Base-by-base conservation (phyloP, 2,329 filamentous ascomycete species). In the Didymella pomorum region DNA sequence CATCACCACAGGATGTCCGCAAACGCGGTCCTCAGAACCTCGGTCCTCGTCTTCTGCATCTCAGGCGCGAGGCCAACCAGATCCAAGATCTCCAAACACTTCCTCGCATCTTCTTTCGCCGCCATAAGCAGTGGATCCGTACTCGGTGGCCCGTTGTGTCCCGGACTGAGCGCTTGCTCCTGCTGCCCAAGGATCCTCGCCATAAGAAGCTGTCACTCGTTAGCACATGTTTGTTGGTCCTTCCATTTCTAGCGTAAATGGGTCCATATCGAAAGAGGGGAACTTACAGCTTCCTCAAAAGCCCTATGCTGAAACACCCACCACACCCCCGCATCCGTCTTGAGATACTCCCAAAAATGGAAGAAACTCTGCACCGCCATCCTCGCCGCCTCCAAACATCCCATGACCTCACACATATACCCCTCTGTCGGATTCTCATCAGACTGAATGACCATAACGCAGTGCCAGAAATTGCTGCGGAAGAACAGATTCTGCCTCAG, bases 251-350 rank as follows among this genome's bases (percentile, higher is more conserved):
- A n/a, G 3, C 31, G 12, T 33, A 3, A 33, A 33, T 11, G n/a
- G 14, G 11, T 9, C 2, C 4, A 6, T 11, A 5, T 33, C 4
- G 11, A 18, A 4, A 12, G 12, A 7, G 3, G 1, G 11, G 2
- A 21, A 90, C 90, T 76, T 86, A 91, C 70, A 29, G 89, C 89
- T 79, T 93, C 90, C 51, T 93, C 82, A 70, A 93, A 93, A 0
- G 90, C 90, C 1, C 91, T 81, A 71, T 93, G 91, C 72, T 92
- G 91, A 65, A 93, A 92, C 0, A 92, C 89, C 90, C 90, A 94
- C 90, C 90, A 93, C 0, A 93, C 90, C 14, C 87, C 84, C 1
- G 89, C 89, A 78, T 94, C 91, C 16, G 81, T 80, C 65, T 89
- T 86, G 61, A 93, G 87, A 12, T 91, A 78, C 35, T 80, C 81